These are phyloP conservation scores for Monosporascus sp. DNA, from an alignment of 2,329 filamentous ascomycete genomes.

Conservation along the genomic window DNA sequence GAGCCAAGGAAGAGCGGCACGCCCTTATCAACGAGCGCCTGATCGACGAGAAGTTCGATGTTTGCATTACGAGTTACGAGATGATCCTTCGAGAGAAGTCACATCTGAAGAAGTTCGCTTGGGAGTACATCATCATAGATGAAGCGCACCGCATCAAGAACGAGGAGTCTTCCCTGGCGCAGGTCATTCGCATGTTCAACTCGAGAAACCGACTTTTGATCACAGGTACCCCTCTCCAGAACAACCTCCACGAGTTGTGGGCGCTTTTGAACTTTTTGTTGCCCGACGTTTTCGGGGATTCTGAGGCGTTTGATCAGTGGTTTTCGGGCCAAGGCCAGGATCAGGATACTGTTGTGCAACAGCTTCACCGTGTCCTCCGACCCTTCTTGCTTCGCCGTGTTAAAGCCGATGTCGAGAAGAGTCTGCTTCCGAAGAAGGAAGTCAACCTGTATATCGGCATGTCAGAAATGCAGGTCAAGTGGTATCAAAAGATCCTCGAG, in stretches of 20 bases:
- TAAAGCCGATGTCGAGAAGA: conserved; percentile 98
- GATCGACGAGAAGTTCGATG: conserved; percentile 93
- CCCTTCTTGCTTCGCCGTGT: conserved; percentile 94
- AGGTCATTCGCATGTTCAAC: conserved; percentile 94
- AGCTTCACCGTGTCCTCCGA: conserved; percentile 86
- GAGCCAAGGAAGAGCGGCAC: conserved; percentile 88
- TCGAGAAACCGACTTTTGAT: conserved; percentile 93
- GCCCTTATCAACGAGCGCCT: conserved; percentile 84
- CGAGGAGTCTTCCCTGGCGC: conserved; percentile 92
- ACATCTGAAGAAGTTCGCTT: conserved; percentile 94
- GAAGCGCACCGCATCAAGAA: conserved; percentile 99
- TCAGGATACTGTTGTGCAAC: conserved; percentile 92
- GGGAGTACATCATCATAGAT: conserved; percentile 99
- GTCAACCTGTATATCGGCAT: conserved; percentile 96
- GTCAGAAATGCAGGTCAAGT: conserved; percentile 98
- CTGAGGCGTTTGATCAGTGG: conserved; percentile 97
- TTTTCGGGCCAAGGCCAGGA: conserved; percentile 88
- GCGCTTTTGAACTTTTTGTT: conserved; percentile 93
- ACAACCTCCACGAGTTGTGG: conserved; percentile 98
- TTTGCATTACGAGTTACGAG: conserved; percentile 97
- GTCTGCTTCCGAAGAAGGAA: conserved; percentile 93
- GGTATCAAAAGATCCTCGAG: conserved; percentile 98
- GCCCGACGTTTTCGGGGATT: conserved; percentile 96
- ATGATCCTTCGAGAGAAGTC: conserved; percentile 96
- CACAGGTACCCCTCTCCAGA: conserved; percentile 93